phyloP scores from a whole-genome alignment of 257 asterid species.

The Ilex asprella region DNA sequence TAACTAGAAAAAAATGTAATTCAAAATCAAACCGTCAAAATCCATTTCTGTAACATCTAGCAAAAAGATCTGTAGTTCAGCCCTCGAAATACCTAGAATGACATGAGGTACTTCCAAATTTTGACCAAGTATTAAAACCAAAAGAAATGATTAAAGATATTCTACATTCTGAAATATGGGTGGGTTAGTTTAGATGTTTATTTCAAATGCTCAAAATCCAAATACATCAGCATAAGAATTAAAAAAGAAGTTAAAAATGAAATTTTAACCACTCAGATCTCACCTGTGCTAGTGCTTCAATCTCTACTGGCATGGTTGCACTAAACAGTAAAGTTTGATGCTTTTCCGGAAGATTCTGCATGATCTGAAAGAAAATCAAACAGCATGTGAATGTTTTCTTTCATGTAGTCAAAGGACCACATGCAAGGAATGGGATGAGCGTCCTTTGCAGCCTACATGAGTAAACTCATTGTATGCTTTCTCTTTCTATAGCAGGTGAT shows the following conservation, averaged over 20 bases:
- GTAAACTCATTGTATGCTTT: no score
- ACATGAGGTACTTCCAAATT: no score
- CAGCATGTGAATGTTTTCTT: conserved; percentile 6
- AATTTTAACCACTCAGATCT: conserved; percentile 5
- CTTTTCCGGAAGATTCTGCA: conserved; percentile 72
- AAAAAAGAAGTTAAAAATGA: background rate
- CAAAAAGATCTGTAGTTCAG: no score
- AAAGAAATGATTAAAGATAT: no score
- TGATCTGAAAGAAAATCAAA: conserved; percentile 43
- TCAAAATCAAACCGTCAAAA: no score
- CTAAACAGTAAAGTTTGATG: conserved; percentile 85
- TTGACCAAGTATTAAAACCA: no score
- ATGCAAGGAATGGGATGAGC: background rate
- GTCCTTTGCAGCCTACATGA: no score
- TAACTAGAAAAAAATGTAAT: no score
- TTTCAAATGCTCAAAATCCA: background rate
- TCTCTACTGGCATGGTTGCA: conserved; percentile 95
- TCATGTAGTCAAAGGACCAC: conserved; percentile 6
- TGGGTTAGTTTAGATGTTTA: conserved; percentile 6
- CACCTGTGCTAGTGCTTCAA: conserved; percentile 83
- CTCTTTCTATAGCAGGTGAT: no score
- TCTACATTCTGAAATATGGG: background rate
- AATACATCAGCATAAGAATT: background rate
- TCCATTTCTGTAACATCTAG: no score
- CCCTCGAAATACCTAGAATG: no score